Conservation (phyloP, 2,329 filamentous ascomycete genomes). For the Phoma sp. region DNA sequence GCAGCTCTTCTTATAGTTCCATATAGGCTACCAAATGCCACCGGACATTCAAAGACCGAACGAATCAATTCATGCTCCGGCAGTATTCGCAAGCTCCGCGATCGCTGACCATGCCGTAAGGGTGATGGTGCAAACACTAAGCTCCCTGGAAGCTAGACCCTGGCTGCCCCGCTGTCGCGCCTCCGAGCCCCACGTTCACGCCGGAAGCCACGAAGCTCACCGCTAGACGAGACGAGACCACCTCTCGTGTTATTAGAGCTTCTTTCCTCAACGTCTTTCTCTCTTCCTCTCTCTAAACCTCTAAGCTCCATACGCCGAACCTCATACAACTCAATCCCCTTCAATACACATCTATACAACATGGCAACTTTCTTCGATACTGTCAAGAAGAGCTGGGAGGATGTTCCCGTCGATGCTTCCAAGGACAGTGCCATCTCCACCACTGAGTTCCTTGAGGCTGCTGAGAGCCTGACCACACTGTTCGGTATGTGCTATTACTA, state of each 20-base stretch:
- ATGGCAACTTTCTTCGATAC: constrained; percentile 80
- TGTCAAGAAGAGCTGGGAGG: constrained; percentile 80
- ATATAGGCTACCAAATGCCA: constrained; percentile 2
- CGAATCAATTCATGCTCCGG: constrained; percentile 11
- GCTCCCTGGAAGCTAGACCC: constrained; percentile 14
- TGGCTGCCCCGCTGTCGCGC: constrained; percentile 17
- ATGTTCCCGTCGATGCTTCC: constrained; percentile 76
- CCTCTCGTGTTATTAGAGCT: constrained; percentile 11
- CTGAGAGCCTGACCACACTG: constrained; percentile 83
- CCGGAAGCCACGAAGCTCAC: constrained; percentile 21
- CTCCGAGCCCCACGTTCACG: constrained; percentile 18
- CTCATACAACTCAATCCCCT: not conserved
- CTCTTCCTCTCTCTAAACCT: not conserved
- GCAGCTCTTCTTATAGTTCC: constrained; percentile 6
- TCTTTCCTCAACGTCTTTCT: constrained; percentile 1
- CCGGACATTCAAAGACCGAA: constrained; percentile 19
- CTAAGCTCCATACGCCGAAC: not conserved
- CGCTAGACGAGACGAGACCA: constrained; percentile 19
- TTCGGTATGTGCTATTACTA: constrained; percentile 67
- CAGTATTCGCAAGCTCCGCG: constrained; percentile 2
- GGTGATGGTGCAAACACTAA: constrained; percentile 5
- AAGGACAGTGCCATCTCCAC: constrained; percentile 82
- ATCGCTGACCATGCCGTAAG: constrained; percentile 7
- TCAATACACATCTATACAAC: constrained; percentile 16
- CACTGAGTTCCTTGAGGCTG: constrained; percentile 86